Evolutionary conservation across 2,329 filamentous ascomycete species (phyloP).

Genomic region (Aspergillus quadricinctus): DNA sequence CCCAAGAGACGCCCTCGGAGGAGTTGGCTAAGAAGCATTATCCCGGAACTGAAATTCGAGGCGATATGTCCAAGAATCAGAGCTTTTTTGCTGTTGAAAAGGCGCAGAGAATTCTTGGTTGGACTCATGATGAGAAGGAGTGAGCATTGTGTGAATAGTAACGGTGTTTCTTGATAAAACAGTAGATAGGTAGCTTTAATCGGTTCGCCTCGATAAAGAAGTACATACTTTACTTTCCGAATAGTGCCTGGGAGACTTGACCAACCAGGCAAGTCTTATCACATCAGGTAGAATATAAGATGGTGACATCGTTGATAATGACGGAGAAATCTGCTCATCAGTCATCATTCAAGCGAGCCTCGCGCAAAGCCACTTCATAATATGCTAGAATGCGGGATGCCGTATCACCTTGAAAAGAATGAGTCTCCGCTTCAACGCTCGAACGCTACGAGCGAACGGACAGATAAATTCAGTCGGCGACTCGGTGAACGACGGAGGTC

Average conservation of each 20-base stretch:
- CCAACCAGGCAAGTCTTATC: conserved; percentile 17
- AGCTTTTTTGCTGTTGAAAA: conserved; percentile 18
- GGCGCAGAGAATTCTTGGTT: conserved; percentile 15
- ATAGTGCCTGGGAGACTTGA: conserved; percentile 32
- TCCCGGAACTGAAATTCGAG: conserved; percentile 21
- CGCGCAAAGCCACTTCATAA: no score
- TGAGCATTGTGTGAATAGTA: not conserved
- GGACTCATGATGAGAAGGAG: conserved; percentile 29
- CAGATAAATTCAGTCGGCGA: not conserved
- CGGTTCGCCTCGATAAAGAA: conserved; percentile 26
- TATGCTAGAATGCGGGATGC: no score
- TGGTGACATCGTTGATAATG: no score
- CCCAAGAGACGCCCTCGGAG: conserved; percentile 17
- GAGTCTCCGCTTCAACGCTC: no score
- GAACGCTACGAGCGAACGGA: not conserved
- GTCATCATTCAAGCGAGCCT: no score
- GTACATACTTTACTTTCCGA: conserved; percentile 29
- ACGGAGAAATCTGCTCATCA: no score
- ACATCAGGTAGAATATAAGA: no score
- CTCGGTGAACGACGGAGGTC: not conserved
- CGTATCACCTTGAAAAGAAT: no score
- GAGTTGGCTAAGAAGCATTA: conserved; percentile 24
- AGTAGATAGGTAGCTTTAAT: no score
- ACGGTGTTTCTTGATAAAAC: no score
- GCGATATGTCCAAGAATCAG: conserved; percentile 20